These are phyloP conservation scores for Durotheca rogersii DNA, from an alignment of 495 filamentous ascomycete species.

Conservation along the genomic window DNA sequence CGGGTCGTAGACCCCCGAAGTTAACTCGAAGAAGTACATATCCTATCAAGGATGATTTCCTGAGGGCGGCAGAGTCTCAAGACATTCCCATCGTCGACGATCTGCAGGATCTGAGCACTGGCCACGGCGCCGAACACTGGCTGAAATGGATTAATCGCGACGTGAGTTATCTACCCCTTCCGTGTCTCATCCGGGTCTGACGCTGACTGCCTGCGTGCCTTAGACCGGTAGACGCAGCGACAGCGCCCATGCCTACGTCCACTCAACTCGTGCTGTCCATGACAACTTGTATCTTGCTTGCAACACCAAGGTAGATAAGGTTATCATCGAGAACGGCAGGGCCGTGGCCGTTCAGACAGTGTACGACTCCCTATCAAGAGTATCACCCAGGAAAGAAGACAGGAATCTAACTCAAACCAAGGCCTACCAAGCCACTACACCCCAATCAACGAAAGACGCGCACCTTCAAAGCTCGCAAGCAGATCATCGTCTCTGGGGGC, in stretches of 20 bases:
- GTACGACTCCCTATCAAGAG: slow-evolving; percentile 21
- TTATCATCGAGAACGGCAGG: slow-evolving; percentile 70
- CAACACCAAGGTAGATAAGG: slow-evolving; percentile 81
- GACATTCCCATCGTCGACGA: slow-evolving; percentile 73
- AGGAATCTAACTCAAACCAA: slow-evolving; percentile 14
- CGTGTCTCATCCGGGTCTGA: not conserved
- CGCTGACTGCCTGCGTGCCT: slow-evolving; percentile 4
- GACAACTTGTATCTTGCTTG: slow-evolving; percentile 72
- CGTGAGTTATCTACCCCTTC: slow-evolving; percentile 39
- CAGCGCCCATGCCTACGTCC: slow-evolving; percentile 74
- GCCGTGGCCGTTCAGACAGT: slow-evolving; percentile 62
- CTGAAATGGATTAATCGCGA: slow-evolving; percentile 73
- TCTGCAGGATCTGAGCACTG: slow-evolving; percentile 66
- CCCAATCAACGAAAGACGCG: slow-evolving; percentile 48
- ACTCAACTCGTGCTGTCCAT: slow-evolving; percentile 65
- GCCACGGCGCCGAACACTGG: slow-evolving; percentile 59
- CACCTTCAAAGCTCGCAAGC: slow-evolving; percentile 71
- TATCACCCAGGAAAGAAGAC: not conserved
- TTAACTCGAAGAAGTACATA: slow-evolving; percentile 47
- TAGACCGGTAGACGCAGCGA: slow-evolving; percentile 69
- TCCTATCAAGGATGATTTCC: slow-evolving; percentile 74
- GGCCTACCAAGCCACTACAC: slow-evolving; percentile 45
- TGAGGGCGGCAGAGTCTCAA: slow-evolving; percentile 74
- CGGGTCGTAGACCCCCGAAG: not conserved
- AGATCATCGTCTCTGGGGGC: slow-evolving; percentile 75